Evolutionary conservation across 1,284 basidiomycete species (phyloP).

Genomic region (Paramarasmius palmivorus): DNA sequence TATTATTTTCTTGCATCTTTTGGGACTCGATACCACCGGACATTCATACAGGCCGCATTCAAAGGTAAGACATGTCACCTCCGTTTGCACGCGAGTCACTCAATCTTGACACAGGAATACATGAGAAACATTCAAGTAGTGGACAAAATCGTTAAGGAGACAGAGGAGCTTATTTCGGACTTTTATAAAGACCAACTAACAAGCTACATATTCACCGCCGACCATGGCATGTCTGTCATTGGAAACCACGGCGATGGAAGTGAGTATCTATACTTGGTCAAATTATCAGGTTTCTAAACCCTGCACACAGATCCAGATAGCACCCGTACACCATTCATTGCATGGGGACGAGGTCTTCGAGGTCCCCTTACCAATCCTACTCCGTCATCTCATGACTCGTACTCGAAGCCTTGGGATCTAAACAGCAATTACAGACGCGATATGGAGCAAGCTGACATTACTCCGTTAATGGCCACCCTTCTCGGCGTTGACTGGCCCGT

Average conservation of each 20-base stretch:
- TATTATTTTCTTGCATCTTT: conserved; percentile 84
- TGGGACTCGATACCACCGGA: conserved; percentile 87
- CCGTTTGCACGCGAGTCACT: too few species aligned
- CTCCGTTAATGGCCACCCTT: conserved; percentile 78
- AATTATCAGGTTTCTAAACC: conserved; percentile 8
- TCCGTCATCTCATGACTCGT: conserved; percentile 67
- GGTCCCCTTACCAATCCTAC: conserved; percentile 47
- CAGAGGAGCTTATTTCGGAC: conserved; percentile 61
- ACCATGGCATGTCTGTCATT: conserved; percentile 89
- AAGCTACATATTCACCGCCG: conserved; percentile 83
- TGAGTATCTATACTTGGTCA: conserved; percentile 30
- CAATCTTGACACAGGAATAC: conserved; percentile 62
- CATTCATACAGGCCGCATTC: conserved; percentile 89
- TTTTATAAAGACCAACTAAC: conserved; percentile 76
- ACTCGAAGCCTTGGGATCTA: conserved; percentile 66
- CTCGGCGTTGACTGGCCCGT: conserved; percentile 73
- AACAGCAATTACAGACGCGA: conserved; percentile 63
- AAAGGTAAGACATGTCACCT: conserved; percentile 43
- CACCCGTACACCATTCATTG: conserved; percentile 83
- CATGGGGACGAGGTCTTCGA: conserved; percentile 81
- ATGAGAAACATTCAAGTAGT: conserved; percentile 85
- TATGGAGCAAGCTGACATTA: conserved; percentile 84
- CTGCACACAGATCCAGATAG: conserved; percentile 74
- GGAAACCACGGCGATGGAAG: conserved; percentile 92
- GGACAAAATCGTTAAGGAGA: conserved; percentile 73